phyloP scores from a whole-genome alignment of 2,329 filamentous ascomycete species.

The Aureobasidium namibiae region DNA sequence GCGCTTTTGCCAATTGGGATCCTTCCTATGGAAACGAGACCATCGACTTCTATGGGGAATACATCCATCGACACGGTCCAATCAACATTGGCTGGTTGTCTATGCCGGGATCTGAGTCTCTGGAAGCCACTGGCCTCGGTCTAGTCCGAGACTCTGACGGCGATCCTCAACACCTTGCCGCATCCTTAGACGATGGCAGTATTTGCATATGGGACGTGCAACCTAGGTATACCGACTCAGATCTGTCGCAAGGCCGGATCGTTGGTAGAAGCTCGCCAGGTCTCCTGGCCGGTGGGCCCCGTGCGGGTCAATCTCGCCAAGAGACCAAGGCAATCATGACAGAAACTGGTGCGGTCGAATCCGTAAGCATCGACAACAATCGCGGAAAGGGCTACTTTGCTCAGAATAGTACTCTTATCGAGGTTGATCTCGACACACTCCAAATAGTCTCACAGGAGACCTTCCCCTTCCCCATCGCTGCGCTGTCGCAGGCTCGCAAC shows the following conservation, averaged over 20 bases:
- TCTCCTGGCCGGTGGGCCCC: conserved; percentile 51
- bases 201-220: conserved; percentile 71
- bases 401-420: conserved; percentile 66
- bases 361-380: conserved; percentile 67
- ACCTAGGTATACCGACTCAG: not conserved
- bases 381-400: conserved; percentile 68
- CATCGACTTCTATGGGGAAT: conserved; percentile 82
- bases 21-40: conserved; percentile 63
- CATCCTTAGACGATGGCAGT: conserved; percentile 77
- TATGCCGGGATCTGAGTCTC: conserved; percentile 42
- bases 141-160: conserved; percentile 49
- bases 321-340: conserved; percentile 49
- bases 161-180: conserved; percentile 55
- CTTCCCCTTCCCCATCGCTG: conserved; percentile 77
- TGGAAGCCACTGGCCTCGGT: conserved; percentile 67
- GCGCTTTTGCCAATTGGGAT: conserved; percentile 74
- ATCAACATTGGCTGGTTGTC: conserved; percentile 72
- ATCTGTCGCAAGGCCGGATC: conserved; percentile 48
- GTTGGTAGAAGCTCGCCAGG: conserved; percentile 58
- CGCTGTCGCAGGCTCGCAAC: conserved; percentile 62
- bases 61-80: conserved; percentile 70
- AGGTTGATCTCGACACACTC: conserved; percentile 71
- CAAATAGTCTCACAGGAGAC: conserved; percentile 58
- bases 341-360: conserved; percentile 67
- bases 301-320: not conserved